phyloP scores from a whole-genome alignment of 2,329 filamentous ascomycete species.

The Diaporthe sp. region DNA sequence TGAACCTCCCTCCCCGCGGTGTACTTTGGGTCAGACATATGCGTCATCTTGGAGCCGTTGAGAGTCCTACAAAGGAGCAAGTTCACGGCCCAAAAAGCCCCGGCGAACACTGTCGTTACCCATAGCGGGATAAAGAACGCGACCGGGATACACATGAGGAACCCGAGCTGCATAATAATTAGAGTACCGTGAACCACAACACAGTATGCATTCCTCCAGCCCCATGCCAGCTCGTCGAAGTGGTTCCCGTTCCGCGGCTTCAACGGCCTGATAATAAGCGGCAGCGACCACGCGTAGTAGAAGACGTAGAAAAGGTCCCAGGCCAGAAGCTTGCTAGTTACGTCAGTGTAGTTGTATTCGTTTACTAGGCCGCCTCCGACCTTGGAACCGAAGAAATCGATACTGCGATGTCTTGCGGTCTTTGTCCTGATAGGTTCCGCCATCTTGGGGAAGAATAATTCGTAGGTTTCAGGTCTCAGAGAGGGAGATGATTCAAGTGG shows the following conservation, averaged over 20 bases:
- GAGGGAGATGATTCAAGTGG: background rate
- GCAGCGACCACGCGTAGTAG: slow-evolving; percentile 64
- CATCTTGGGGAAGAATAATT: background rate
- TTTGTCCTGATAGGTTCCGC: background rate
- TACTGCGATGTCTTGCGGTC: background rate
- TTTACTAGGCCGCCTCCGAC: slow-evolving; percentile 65
- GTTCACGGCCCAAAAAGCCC: slow-evolving; percentile 61
- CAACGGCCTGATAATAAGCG: slow-evolving; percentile 69
- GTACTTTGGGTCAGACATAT: slow-evolving; percentile 64
- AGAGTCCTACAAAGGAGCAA: slow-evolving; percentile 60
- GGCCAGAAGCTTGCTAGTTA: slow-evolving; percentile 60
- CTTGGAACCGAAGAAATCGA: slow-evolving; percentile 66
- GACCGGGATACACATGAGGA: slow-evolving; percentile 64
- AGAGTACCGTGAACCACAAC: slow-evolving; percentile 70
- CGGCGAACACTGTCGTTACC: slow-evolving; percentile 52
- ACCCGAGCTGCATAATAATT: slow-evolving; percentile 65
- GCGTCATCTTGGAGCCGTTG: slow-evolving; percentile 61
- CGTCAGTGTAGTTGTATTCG: slow-evolving; percentile 70
- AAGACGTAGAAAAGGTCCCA: slow-evolving; percentile 67
- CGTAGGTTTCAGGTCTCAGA: background rate
- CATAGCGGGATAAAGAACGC: slow-evolving; percentile 60
- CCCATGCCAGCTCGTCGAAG: slow-evolving; percentile 74
- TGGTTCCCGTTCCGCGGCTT: slow-evolving; percentile 59
- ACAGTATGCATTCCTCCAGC: slow-evolving; percentile 64
- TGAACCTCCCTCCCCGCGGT: slow-evolving; percentile 58